Evolutionary conservation across 352 stramenopile genomes (phyloP), one percentile per base, ranked within the genome.

Genomic region (Globisporangium acanthophoron): DNA sequence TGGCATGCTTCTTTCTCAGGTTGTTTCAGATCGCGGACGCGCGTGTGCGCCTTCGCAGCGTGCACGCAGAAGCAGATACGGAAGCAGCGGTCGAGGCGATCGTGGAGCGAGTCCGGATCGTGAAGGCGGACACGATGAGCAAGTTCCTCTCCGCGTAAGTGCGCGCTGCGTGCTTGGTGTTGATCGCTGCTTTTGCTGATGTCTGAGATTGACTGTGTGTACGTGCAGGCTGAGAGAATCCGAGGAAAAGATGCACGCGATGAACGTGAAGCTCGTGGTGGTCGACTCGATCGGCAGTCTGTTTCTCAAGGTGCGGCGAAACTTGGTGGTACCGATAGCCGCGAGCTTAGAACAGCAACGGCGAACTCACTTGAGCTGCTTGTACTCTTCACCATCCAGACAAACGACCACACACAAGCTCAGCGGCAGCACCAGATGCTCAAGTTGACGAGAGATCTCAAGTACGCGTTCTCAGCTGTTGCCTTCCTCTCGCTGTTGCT

Each of bases 231-330:
- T 91, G 9, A 85, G 85, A 46, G 67, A 73, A 20, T 54, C 90
- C n/a, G 67, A 88, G 53, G 57, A 65, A 18, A 66, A 53, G 20
- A 75, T 91, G 57, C 49, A 70, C n/a, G 59, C 58, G 16, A 58
- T 78, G 33, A 63, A 74, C 24, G 66, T 79, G 15, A 87, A 90
- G 51, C 71, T 92, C 49, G 21, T 94, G 2, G 66, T 94, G 37
- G 64, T 92, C 52, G 85, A 94, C 68, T 92, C 82, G n/a, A 55
- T 89, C 1, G 71, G 80, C 9, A 71, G 78, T 29, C 58, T 89
- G 6, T 78, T 88, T 27, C 46, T 78, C 4, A 86, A 91, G 62
- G 80, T 90, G 46, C 27, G 35, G 18, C 6, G 9, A 27, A 47
- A 18, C 12, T 47, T n/a, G 21, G 20, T 7, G 13, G 13, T 43